Conservation (phyloP, 2,329 filamentous ascomycete genomes). For the Aspergillus arachidicola region DNA sequence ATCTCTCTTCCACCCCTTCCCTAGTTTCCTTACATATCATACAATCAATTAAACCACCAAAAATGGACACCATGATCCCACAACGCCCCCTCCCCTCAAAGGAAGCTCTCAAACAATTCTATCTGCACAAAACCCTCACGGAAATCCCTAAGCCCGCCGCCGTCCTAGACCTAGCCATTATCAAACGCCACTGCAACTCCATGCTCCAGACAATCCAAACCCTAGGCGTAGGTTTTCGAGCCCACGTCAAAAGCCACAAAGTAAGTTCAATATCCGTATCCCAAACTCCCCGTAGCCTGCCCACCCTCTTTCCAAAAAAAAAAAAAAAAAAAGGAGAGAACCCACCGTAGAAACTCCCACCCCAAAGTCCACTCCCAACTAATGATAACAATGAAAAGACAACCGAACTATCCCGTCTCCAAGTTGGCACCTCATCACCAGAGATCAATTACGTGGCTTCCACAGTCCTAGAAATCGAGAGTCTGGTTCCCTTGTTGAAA, state of each 20-base stretch:
- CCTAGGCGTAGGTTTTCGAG: slow-evolving; percentile 68
- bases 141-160: slow-evolving; percentile 68
- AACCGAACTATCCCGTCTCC: slow-evolving; percentile 64
- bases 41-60: neutral
- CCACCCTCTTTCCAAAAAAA: neutral
- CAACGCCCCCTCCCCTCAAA: slow-evolving; percentile 14
- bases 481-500: slow-evolving; percentile 61
- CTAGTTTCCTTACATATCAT: neutral
- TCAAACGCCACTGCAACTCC: slow-evolving; percentile 67
- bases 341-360: neutral
- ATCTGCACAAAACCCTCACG: slow-evolving; percentile 62
- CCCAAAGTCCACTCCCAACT: neutral
- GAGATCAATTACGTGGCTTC: slow-evolving; percentile 69
- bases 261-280: slow-evolving; percentile 43
- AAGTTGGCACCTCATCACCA: slow-evolving; percentile 62
- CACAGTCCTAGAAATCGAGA: slow-evolving; percentile 73
- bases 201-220: slow-evolving; percentile 68
- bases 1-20: neutral
- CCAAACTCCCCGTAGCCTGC: neutral
- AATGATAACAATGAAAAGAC: slow-evolving; percentile 53
- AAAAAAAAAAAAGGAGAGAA: neutral
- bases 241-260: slow-evolving; percentile 85
- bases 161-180: slow-evolving; percentile 68
- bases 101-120: slow-evolving; percentile 34
- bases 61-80: neutral